phyloP scores from a whole-genome alignment of 306 rosid species.

The Castanopsis chinensis region DNA sequence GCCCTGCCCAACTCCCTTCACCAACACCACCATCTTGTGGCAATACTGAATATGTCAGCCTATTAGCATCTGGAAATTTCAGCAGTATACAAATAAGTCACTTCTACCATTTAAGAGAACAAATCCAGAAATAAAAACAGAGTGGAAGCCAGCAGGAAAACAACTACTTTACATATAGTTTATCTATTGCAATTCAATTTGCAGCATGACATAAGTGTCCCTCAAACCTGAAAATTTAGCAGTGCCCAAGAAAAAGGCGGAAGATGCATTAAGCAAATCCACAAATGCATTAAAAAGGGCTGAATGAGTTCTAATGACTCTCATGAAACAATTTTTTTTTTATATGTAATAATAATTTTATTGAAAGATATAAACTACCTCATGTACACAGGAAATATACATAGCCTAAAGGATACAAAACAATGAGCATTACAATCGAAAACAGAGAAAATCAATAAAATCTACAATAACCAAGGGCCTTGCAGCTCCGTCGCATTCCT shows the following conservation, averaged over 20 bases:
- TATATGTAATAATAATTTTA: too few species aligned
- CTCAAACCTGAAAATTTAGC: neutral
- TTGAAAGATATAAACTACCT: too few species aligned
- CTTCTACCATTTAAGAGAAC: conserved; percentile 20
- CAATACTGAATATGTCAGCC: conserved; percentile 69
- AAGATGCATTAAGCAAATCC: neutral
- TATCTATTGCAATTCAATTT: neutral
- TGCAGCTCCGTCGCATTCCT: too few species aligned
- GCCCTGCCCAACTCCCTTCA: conserved; percentile 93
- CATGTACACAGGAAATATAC: too few species aligned
- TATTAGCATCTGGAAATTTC: conserved; percentile 58
- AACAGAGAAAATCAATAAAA: too few species aligned
- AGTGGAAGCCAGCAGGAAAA: conserved; percentile 4
- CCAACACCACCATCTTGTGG: conserved; percentile 75
- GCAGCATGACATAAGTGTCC: neutral
- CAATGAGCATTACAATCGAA: too few species aligned
- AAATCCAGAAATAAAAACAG: neutral
- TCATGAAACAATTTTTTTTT: neutral
- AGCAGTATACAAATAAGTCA: conserved; percentile 18
- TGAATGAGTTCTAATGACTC: neutral
- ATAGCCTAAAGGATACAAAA: too few species aligned
- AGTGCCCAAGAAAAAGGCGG: neutral
- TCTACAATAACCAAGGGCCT: too few species aligned
- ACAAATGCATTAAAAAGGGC: neutral
- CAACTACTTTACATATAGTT: neutral